Evolutionary conservation across 164 flowering plant species (phyloP).

Genomic region (Santalum album): DNA sequence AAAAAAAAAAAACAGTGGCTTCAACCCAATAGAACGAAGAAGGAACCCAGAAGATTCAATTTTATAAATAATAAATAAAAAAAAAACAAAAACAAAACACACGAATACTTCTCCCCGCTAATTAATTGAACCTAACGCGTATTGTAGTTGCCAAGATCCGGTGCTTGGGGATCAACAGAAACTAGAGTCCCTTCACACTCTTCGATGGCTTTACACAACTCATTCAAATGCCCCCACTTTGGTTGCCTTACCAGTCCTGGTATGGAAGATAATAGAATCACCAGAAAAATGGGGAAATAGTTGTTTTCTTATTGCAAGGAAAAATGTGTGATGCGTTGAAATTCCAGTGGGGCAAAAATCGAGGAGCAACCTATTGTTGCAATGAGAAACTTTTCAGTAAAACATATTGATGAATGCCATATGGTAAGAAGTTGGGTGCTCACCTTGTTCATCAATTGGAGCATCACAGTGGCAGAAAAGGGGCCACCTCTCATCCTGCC

Average conservation of each 20-base stretch:
- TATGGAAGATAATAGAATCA: conserved; percentile 6
- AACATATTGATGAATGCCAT: neutral
- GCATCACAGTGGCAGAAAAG: conserved; percentile 50
- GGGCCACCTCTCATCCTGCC: conserved; percentile 55
- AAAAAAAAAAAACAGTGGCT: too few species aligned
- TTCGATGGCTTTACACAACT: conserved; percentile 78
- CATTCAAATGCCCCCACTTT: conserved; percentile 80
- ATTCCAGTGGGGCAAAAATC: too few species aligned
- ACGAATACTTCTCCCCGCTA: neutral
- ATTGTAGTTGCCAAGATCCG: conserved; percentile 41
- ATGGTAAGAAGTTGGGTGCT: neutral
- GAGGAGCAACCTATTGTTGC: too few species aligned
- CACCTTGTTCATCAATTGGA: conserved; percentile 56
- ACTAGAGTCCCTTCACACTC: conserved; percentile 71
- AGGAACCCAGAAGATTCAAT: too few species aligned
- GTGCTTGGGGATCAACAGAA: conserved; percentile 51
- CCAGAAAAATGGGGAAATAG: too few species aligned
- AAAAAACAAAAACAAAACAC: too few species aligned
- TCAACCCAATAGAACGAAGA: too few species aligned
- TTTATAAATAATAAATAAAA: too few species aligned
- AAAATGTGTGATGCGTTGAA: too few species aligned
- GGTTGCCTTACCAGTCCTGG: conserved; percentile 69
- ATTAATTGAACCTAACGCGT: conserved; percentile 29
- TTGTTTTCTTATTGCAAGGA: too few species aligned
- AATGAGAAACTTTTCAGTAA: conserved; percentile 2